Evolutionary conservation across 169 alveolate species (phyloP).

Genomic region (Miamiensis avidus): DNA sequence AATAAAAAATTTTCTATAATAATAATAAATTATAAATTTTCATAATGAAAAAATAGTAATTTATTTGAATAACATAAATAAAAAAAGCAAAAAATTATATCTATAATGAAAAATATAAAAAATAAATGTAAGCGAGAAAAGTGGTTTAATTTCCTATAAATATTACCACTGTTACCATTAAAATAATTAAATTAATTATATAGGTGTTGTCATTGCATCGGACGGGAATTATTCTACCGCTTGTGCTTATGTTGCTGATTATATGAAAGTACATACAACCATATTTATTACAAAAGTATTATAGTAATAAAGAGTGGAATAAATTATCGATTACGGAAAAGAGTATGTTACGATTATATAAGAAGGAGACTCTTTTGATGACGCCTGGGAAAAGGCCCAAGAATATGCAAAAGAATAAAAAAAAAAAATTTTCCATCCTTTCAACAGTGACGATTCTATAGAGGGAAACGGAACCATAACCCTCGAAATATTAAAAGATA

Average conservation of each 20-base stretch:
- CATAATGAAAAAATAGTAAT: no score
- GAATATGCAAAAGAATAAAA: conserved; percentile 1
- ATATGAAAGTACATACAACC: background rate
- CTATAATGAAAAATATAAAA: no score
- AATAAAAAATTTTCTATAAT: no score
- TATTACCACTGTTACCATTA: no score
- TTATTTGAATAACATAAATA: no score
- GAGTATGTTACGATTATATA: background rate
- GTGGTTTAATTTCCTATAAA: no score
- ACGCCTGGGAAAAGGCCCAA: background rate
- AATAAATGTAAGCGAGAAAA: no score
- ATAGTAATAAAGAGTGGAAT: background rate
- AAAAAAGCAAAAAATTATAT: no score
- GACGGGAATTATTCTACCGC: background rate
- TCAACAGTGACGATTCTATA: conserved; percentile 23
- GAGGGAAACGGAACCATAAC: conserved; percentile 49
- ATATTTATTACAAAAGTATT: background rate
- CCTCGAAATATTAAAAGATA: conserved; percentile 34
- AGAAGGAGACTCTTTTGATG: background rate
- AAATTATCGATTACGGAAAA: background rate
- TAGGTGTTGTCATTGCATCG: background rate
- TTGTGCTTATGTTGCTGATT: background rate
- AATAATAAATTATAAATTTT: no score
- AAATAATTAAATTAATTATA: no score
- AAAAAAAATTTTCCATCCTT: conserved; percentile 25